Base-by-base conservation (phyloP, 768 basidiomycete genomes). In the Tricholoma flavovirens region DNA sequence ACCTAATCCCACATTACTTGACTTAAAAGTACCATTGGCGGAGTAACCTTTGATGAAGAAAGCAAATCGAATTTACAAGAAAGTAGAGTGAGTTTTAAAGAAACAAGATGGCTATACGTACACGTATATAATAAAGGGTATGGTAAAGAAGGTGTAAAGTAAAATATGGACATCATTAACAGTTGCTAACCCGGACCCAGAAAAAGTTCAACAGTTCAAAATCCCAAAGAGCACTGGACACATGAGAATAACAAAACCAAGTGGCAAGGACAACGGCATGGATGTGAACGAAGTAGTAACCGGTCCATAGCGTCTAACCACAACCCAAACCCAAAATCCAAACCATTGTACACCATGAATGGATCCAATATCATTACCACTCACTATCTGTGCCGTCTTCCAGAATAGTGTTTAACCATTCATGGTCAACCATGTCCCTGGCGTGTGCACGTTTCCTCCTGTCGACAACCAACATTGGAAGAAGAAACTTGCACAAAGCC, bases 391-490 rank as follows among this genome's bases (percentile, higher is more conserved):
- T 67, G 53, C 76, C 75, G 56, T 81, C 79, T 14, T 68, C 72
- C 17, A 68, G 66, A 10, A 68, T 65, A 33, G 71, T 65, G 55
- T 71, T 66, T 56, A 96, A 69, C 93, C 93, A 97, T 50, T 77
- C 71, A 64, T 93, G 89, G 55, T 83, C 75, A 53, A 86, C 75
- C 75, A 94, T 76, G 56, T 92, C 88, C 35, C 81, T 76, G 12
- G 93, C 92, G 46, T 82, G 76, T 42, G 79, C 80, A 32, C 93
- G 85, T 53, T 82, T 71, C 62, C 81, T 78, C 66, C 84, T 84
- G 64, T 93, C 86, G 55, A 85, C 70, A 29, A 77, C 73, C 59
- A 93, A 77, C 91, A 91, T 91, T 26, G 89, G 88, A 60, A 77
- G 75, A 59, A 93, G 69, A 69, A 92, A 92, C 22, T 73, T 68